Evolutionary conservation across 2,329 filamentous ascomycete genomes (phyloP), one percentile per base, ranked within the genome.

Genomic region (Emergomyces africanus): DNA sequence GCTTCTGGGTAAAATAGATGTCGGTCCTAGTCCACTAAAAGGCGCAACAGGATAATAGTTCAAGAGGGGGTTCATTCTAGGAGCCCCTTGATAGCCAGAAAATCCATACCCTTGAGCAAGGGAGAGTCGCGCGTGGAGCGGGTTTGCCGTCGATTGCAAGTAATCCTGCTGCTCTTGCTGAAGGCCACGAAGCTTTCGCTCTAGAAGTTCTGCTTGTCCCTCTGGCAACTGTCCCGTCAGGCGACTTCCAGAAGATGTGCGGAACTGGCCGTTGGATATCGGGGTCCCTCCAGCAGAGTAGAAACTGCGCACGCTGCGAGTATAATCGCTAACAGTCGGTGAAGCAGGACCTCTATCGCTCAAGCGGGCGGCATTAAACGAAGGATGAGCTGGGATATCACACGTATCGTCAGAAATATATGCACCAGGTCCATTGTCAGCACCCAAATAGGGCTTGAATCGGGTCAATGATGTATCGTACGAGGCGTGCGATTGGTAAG

Each of bases 171-270:
- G 67, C 20, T 75, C 75, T 49, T 74, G 69, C 61, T 80, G 76
- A 55, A 78, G 71, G 20, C 75, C 75, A 18, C 75, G 72, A 23
- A 81, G 66, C 61, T 78, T 79, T 59, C 76, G 76, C 58, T 82
- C 78, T 33, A 81, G 67, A 23, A 76, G 67, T 2, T 71, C 74
- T 30, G 73, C 67, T 63, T 78, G 78, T 18, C 70, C 75, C 39
- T 76, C 74, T 33, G 72, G 68, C 23, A 68, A 69, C 51, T 63
- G 69, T 46, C 63, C 68, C 23, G 71, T 63, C 33, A 77, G 69
- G 42, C 75, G 73, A 59, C 69, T 71, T 35, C 72, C 73, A 33
- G 77, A 74, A 37, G 75, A 71, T 61, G 75, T 71, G 65, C 78
- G 70, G 66, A 77, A 66, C 63, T 75, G 75, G 4, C 68, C 64